Percentiles rank a stretch among this genome's conserved stretches.
Evolutionary conservation across 2,329 filamentous ascomycete genomes (phyloP).

Genomic region (Lasiodiplodia hormozganensis): DNA sequence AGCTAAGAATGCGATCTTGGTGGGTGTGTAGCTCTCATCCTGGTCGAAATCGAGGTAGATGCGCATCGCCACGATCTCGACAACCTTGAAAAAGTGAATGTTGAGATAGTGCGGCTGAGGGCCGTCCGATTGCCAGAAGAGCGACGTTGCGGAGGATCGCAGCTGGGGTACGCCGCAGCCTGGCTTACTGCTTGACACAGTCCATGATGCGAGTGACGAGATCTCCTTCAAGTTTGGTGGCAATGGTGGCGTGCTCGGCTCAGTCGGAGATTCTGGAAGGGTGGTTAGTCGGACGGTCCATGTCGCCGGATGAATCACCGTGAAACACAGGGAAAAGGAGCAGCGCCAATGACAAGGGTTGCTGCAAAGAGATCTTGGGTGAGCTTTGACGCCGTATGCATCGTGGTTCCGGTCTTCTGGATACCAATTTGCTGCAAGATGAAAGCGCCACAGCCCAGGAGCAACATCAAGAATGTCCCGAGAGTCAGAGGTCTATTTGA

Average conservation of each 20-base stretch:
- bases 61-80: constrained; percentile 78
- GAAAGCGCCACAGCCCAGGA: background rate
- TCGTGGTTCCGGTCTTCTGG: background rate
- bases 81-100: constrained; percentile 84
- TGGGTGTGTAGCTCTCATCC: constrained; percentile 97
- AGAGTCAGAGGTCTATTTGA: background rate
- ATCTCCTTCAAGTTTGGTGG: constrained; percentile 73
- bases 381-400: constrained; percentile 12
- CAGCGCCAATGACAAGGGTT: background rate
- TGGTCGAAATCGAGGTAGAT: constrained; percentile 89
- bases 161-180: constrained; percentile 80
- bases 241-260: constrained; percentile 24
- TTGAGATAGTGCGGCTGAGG: constrained; percentile 83
- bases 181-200: constrained; percentile 80
- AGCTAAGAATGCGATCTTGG: constrained; percentile 85
- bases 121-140: constrained; percentile 87
- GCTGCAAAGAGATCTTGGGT: constrained; percentile 22
- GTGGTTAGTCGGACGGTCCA: background rate
- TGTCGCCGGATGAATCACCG: background rate
- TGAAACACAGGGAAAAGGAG: constrained; percentile 11
- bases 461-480: background rate
- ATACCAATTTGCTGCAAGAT: background rate
- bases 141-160: constrained; percentile 72
- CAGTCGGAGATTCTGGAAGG: constrained; percentile 13
- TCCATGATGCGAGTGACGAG: constrained; percentile 82